A percentile compares a stretch with the other conserved stretches of the same genome.
Evolutionary conservation across 2,329 filamentous ascomycete genomes (phyloP).

Genomic region (Talaromyces albobiverticillius): DNA sequence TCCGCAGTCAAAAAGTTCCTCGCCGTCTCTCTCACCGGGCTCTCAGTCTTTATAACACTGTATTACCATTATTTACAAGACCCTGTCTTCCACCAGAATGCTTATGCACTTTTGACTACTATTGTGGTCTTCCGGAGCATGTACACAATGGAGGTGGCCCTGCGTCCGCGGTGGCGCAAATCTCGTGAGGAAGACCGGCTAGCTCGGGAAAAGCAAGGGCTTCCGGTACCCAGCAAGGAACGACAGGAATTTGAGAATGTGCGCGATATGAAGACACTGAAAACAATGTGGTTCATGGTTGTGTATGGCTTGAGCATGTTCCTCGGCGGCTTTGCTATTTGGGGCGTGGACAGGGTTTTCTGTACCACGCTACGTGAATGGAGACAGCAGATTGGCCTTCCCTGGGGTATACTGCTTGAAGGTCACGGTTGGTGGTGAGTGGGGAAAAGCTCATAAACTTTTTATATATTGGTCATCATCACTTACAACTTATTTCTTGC

Average conservation of each 20-base stretch:
- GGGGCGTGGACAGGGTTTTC: constrained; percentile 76
- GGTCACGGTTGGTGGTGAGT: constrained; percentile 70
- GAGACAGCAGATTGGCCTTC: constrained; percentile 67
- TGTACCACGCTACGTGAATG: constrained; percentile 64
- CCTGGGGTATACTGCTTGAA: constrained; percentile 75
- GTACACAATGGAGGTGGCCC: constrained; percentile 69
- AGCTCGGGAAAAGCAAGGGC: constrained; percentile 32
- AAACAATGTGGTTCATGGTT: constrained; percentile 75
- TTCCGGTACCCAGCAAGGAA: constrained; percentile 41
- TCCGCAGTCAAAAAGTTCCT: constrained; percentile 51
- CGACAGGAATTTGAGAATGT: constrained; percentile 50
- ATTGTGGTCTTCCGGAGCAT: constrained; percentile 70
- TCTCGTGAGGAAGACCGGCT: constrained; percentile 45
- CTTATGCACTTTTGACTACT: constrained; percentile 69
- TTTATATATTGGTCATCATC: constrained; percentile 5
- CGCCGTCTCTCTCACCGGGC: constrained; percentile 54
- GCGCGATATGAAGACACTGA: constrained; percentile 57
- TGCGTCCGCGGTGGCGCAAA: constrained; percentile 58
- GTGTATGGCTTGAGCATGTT: constrained; percentile 67
- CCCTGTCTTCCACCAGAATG: constrained; percentile 77
- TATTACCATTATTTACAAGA: constrained; percentile 81
- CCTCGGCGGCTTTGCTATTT: constrained; percentile 70
- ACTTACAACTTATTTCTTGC: constrained; percentile 1
- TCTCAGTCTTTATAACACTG: constrained; percentile 69
- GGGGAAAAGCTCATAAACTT: neutral